Evolutionary conservation across 441 rosid genomes (phyloP), one percentile per base, ranked within the genome.

Genomic region (Viola pubescens): DNA sequence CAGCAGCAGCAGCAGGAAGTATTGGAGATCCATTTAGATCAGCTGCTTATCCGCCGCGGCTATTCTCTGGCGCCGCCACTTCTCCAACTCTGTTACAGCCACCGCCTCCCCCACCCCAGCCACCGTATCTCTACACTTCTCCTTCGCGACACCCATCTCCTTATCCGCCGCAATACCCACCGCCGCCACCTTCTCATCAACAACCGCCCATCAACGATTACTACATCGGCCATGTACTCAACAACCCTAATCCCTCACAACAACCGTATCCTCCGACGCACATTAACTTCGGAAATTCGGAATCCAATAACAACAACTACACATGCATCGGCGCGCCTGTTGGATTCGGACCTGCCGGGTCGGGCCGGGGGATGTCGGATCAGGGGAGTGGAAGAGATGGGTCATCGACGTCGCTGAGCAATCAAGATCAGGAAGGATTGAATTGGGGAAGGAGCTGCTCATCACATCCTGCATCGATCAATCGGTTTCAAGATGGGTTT

Each of bases 291-390:
- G 34, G 7, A 26, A 56, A 26, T 26, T 69, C 62, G 74, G 73
- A 13, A 56, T 64, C 42, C 66, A 58, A 11, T 78, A 80, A 9
- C 70, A 16, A 82, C 2, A 78, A 64, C 69, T 87, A 85, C 82
- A 79, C 90, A 11, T 89, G 94, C 85, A 79, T 84, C 1, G 89
- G 90, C 42, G 89, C 90, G 10, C 98, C 97, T 9, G 79, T 92
- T 43, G 78, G 71, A 39, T 66, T 71, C 40, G 63, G 72, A 10
- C 73, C 70, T 6, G 2, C 46, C 7, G 70, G 73, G 16, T 60
- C 75, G 6, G 72, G 62, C 59, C 68, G 79, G 0, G 75, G 81
- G 42, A 26, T 26, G 34, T 46, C 73, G 13, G 75, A 76, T 26
- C 34, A 26, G 9, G 61, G 61, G 11, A 49, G 65, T 7, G 75